Percentiles rank a stretch among this genome's conserved stretches.
phyloP scores from a whole-genome alignment of 2,329 filamentous ascomycete genomes.

The Colletotrichum gloeosporioides region DNA sequence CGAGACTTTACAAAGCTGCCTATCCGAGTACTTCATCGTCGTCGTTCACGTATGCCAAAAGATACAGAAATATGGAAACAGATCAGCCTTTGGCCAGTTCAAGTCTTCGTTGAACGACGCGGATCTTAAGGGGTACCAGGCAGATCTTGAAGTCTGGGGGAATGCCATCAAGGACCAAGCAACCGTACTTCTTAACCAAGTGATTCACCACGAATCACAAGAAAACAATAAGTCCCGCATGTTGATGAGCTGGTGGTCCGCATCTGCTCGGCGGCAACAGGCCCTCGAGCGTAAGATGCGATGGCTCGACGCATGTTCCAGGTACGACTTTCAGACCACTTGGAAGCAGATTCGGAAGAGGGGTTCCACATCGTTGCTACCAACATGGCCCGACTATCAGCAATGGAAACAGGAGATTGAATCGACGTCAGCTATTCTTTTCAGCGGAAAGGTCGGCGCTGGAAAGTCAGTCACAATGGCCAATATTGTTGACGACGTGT shows the following conservation, averaged over 20 bases:
- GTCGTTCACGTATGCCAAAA: neutral
- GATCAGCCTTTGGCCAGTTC: fast-evolving
- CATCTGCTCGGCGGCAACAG: fast-evolving
- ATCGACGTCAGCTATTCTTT: fast-evolving
- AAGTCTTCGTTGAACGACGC: fast-evolving
- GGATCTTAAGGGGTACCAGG: fast-evolving
- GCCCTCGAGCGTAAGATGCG: neutral
- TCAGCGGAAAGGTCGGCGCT: fast-evolving
- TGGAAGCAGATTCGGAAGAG: neutral
- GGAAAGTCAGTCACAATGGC: fast-evolving
- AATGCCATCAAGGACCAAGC: fast-evolving
- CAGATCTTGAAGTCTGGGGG: fast-evolving
- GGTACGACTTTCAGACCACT: neutral
- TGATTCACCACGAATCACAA: fast-evolving
- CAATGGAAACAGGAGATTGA: fast-evolving
- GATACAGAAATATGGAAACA: neutral
- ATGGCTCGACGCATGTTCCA: fast-evolving
- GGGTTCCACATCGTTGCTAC: fast-evolving
- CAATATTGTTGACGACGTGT: fast-evolving
- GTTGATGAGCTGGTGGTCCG: fast-evolving
- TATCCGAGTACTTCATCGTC: neutral
- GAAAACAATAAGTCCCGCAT: fast-evolving
- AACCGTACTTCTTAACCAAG: fast-evolving
- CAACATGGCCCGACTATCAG: fast-evolving
- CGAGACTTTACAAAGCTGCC: fast-evolving